Evolutionary conservation across 2,329 filamentous ascomycete genomes (phyloP).

Genomic region (Aspergillus pseudoviridinutans): DNA sequence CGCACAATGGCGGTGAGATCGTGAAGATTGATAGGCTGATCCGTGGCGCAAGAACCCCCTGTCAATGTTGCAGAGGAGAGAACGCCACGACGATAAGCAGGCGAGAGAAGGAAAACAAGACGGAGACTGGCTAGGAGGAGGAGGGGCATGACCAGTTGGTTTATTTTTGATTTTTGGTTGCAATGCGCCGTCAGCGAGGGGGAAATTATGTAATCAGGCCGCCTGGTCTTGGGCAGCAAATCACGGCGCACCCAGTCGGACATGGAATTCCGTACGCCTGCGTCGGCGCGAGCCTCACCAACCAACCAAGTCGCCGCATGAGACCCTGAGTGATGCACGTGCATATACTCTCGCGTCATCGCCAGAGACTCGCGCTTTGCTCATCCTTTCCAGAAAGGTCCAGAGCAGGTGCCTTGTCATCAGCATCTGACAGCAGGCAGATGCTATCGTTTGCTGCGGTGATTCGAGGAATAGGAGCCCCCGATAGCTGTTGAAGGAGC

Average conservation of each 20-base stretch:
- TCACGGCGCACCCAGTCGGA: background rate
- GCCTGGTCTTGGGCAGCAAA: constrained; percentile 1
- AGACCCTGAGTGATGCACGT: background rate
- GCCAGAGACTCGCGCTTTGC: background rate
- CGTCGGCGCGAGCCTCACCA: background rate
- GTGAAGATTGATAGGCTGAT: constrained; percentile 13
- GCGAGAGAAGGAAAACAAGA: too few species aligned
- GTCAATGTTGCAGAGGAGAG: constrained; percentile 6
- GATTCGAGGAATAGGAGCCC: background rate
- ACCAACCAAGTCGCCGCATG: background rate
- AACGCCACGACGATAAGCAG: too few species aligned
- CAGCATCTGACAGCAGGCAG: background rate
- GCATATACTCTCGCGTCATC: background rate
- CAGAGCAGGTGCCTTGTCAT: background rate
- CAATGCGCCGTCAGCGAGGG: constrained; percentile 18
- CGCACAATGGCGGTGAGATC: constrained; percentile 18
- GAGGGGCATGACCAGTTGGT: too few species aligned
- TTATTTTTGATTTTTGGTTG: constrained; percentile 2
- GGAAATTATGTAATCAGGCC: constrained; percentile 18
- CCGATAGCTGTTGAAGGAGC: background rate
- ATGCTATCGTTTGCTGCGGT: background rate
- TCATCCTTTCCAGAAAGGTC: background rate
- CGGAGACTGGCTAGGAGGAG: too few species aligned
- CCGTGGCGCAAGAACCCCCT: background rate
- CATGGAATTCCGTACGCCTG: background rate